A percentile compares a stretch with the other conserved stretches of the same genome.
These are phyloP conservation scores for Aspergillus leporis DNA, from an alignment of 495 filamentous ascomycete species.

Conservation along the genomic window DNA sequence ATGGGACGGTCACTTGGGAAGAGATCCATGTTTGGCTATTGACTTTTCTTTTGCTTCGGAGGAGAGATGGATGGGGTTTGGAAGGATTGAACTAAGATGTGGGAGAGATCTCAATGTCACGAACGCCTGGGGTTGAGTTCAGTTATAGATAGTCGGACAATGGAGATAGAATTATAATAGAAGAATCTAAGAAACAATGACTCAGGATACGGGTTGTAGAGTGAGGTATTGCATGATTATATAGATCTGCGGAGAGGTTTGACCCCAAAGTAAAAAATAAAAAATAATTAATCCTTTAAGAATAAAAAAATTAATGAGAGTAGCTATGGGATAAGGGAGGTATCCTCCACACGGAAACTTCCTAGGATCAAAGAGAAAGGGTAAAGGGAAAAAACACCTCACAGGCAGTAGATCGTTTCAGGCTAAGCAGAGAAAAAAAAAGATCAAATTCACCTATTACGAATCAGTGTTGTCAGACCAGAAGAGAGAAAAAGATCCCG, in stretches of 20 bases:
- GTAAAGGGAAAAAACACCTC: background rate
- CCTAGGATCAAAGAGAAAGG: background rate
- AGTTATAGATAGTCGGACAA: background rate
- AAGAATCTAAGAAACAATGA: slow-evolving; percentile 10
- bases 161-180: slow-evolving; percentile 4
- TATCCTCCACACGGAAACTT: slow-evolving; percentile 4
- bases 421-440: background rate
- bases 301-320: background rate
- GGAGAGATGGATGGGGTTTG: background rate
- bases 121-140: slow-evolving; percentile 16
- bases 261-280: background rate
- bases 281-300: background rate
- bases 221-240: slow-evolving; percentile 21
- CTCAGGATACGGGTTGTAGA: background rate
- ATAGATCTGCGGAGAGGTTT: slow-evolving; percentile 15
- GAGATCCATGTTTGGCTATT: slow-evolving; percentile 20
- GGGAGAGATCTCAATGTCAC: background rate
- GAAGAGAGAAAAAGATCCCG: slow-evolving; percentile 14
- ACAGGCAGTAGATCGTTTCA: slow-evolving; percentile 6
- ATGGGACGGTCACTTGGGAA: slow-evolving; percentile 26
- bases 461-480: slow-evolving; percentile 2
- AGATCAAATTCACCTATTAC: slow-evolving; percentile 5
- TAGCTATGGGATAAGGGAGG: background rate
- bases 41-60: background rate
- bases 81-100: background rate